phyloP scores from a whole-genome alignment of 352 stramenopile species.

The Aphanomyces invadans region DNA sequence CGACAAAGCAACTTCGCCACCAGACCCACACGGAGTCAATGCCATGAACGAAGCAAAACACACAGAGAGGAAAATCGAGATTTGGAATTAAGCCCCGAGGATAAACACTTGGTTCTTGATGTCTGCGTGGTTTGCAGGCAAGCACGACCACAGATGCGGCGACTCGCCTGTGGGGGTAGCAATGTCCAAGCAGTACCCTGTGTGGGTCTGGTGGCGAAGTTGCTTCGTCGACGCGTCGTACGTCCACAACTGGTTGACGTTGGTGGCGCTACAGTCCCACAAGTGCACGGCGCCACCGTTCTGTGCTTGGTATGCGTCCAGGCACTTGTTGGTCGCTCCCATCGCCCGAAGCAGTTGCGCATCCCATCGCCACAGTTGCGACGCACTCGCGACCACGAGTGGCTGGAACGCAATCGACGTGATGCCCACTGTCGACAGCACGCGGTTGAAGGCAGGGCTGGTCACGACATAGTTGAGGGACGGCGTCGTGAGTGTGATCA shows the following conservation, averaged over 20 bases:
- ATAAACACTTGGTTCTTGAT: neutral
- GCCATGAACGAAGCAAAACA: no score
- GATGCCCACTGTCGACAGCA: slow-evolving; percentile 30
- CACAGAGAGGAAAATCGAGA: no score
- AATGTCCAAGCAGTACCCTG: slow-evolving; percentile 50
- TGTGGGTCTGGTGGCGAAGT: slow-evolving; percentile 37
- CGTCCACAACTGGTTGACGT: slow-evolving; percentile 42
- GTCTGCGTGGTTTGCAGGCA: neutral
- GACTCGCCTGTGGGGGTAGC: neutral
- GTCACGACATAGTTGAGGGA: slow-evolving; percentile 38
- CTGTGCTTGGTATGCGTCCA: slow-evolving; percentile 46
- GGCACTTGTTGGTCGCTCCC: slow-evolving; percentile 26
- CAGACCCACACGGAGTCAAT: slow-evolving; percentile 31
- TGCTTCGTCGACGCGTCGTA: slow-evolving; percentile 36
- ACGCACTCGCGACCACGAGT: slow-evolving; percentile 14
- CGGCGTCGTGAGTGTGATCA: slow-evolving; percentile 34
- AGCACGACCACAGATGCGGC: slow-evolving; percentile 10
- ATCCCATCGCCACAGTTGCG: slow-evolving; percentile 44
- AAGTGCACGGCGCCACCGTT: slow-evolving; percentile 48
- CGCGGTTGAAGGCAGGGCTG: slow-evolving; percentile 37
- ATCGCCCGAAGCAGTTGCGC: slow-evolving; percentile 34
- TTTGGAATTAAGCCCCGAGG: no score
- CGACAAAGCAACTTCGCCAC: slow-evolving; percentile 40
- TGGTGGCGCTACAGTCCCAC: slow-evolving; percentile 32
- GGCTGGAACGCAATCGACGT: slow-evolving; percentile 31